These are phyloP conservation scores for Pythium plurisporium DNA, from an alignment of 352 stramenopile genomes.

Conservation along the genomic window DNA sequence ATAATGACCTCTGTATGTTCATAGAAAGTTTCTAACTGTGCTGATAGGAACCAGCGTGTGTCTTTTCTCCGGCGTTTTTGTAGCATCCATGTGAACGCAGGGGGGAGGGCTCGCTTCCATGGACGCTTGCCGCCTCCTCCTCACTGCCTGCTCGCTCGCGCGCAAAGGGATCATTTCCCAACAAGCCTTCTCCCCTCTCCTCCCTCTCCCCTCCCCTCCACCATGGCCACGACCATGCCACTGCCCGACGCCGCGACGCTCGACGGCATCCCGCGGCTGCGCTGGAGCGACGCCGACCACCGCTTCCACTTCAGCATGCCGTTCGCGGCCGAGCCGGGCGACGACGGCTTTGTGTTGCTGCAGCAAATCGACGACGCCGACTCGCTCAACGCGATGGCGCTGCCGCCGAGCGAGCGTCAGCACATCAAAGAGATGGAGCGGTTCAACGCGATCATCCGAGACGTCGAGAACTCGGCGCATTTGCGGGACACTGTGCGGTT, in stretches of 20 bases:
- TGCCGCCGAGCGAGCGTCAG: slow-evolving; percentile 50
- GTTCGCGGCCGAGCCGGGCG: slow-evolving; percentile 52
- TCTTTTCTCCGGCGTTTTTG: slow-evolving; percentile 2
- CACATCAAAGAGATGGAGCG: slow-evolving; percentile 73
- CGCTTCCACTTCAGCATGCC: slow-evolving; percentile 77
- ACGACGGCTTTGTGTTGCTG: slow-evolving; percentile 61
- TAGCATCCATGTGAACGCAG: slow-evolving; percentile 8
- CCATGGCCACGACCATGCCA: slow-evolving; percentile 43
- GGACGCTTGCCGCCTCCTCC: neutral
- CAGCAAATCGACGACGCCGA: slow-evolving; percentile 62
- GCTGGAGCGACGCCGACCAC: slow-evolving; percentile 66
- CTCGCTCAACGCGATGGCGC: slow-evolving; percentile 32
- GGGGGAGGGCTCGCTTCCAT: neutral
- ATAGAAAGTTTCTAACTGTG: neutral
- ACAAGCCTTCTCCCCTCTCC: neutral
- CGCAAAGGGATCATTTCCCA: slow-evolving; percentile 8
- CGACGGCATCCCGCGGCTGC: slow-evolving; percentile 64
- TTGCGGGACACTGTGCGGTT: slow-evolving; percentile 53
- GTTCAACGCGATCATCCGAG: slow-evolving; percentile 64
- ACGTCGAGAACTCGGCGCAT: slow-evolving; percentile 66
- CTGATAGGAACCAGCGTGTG: slow-evolving; percentile 8
- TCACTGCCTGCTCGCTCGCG: neutral
- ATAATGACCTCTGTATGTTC: neutral
- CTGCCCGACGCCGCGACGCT: slow-evolving; percentile 38
- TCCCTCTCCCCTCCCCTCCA: neutral